Conservation (phyloP, 2,329 filamentous ascomycete genomes). For the Phaeomoniella chlamydospora region DNA sequence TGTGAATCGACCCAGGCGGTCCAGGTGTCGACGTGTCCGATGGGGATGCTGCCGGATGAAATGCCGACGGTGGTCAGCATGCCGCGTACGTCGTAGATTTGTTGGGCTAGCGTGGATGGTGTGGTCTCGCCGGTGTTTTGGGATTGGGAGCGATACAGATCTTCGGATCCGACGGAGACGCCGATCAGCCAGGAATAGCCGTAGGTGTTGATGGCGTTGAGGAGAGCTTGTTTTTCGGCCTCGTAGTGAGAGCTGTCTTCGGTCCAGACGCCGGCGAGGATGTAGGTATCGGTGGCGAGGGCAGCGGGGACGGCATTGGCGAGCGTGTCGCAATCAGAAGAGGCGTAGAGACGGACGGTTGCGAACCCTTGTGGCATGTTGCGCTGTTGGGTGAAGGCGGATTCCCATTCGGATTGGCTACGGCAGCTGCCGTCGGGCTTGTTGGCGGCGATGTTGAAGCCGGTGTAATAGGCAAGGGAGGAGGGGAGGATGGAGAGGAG, state of each 20-base stretch:
- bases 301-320: conserved; percentile 40
- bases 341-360: conserved; percentile 14
- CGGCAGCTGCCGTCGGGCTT: conserved; percentile 14
- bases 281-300: conserved; percentile 41
- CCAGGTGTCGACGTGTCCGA: conserved; percentile 58
- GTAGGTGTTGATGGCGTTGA: conserved; percentile 38
- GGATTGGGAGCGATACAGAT: conserved; percentile 41
- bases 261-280: conserved; percentile 52
- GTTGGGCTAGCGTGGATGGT: conserved; percentile 23
- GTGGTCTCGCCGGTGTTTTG: conserved; percentile 19
- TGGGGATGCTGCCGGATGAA: conserved; percentile 23
- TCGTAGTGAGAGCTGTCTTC: conserved; percentile 34
- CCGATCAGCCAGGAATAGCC: conserved; percentile 47
- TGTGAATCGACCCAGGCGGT: conserved; percentile 45
- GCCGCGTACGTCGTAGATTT: conserved; percentile 37
- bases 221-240: conserved; percentile 46
- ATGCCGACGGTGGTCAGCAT: conserved; percentile 30
- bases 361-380: conserved; percentile 14
- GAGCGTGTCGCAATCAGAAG: conserved; percentile 32
- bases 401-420: conserved; percentile 13
- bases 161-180: conserved; percentile 53
- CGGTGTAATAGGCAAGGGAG: conserved; percentile 15
- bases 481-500: conserved; percentile 18
- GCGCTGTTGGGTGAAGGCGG: conserved; percentile 13
- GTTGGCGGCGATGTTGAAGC: conserved; percentile 16